phyloP scores from a whole-genome alignment of 139 green algal species.

The Monoraphidium neglectum region DNA sequence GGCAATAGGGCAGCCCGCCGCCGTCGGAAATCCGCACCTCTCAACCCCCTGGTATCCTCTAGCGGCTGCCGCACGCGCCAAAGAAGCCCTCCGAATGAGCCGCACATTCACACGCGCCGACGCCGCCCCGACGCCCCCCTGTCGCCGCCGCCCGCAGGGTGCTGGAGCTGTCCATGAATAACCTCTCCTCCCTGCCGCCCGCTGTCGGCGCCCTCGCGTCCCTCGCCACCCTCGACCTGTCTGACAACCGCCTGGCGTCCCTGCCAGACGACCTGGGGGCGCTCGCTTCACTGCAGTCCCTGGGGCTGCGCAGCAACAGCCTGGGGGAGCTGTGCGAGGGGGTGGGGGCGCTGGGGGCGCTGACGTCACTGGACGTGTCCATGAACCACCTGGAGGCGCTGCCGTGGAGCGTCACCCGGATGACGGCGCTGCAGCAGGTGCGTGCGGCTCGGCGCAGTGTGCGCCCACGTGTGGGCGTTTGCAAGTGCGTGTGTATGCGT shows the following conservation, averaged over 20 bases:
- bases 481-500: too few relatives aligned
- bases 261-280: constrained; percentile 4
- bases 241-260: constrained; percentile 20
- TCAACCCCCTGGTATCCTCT: too few relatives aligned
- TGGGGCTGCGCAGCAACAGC: constrained; percentile 26
- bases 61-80: too few relatives aligned
- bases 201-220: not conserved
- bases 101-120: too few relatives aligned
- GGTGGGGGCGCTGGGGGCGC: not conserved
- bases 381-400: constrained; percentile 33
- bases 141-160: not conserved
- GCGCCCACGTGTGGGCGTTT: too few relatives aligned
- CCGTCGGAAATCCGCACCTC: too few relatives aligned
- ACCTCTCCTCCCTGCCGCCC: constrained; percentile 13
- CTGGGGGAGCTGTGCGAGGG: constrained; percentile 5
- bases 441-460: too few relatives aligned
- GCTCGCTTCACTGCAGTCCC: constrained; percentile 1
- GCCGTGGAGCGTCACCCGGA: constrained; percentile 4
- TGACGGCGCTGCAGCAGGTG: constrained; percentile 15
- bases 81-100: too few relatives aligned
- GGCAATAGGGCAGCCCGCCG: too few relatives aligned
- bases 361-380: constrained; percentile 23
- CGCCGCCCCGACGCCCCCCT: too few relatives aligned
- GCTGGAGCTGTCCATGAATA: constrained; percentile 29
- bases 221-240: constrained; percentile 18